A percentile compares a stretch with the other conserved stretches of the same genome.
Evolutionary conservation across 2,329 filamentous ascomycete genomes (phyloP).

Genomic region (Tolypocladium nubicola): DNA sequence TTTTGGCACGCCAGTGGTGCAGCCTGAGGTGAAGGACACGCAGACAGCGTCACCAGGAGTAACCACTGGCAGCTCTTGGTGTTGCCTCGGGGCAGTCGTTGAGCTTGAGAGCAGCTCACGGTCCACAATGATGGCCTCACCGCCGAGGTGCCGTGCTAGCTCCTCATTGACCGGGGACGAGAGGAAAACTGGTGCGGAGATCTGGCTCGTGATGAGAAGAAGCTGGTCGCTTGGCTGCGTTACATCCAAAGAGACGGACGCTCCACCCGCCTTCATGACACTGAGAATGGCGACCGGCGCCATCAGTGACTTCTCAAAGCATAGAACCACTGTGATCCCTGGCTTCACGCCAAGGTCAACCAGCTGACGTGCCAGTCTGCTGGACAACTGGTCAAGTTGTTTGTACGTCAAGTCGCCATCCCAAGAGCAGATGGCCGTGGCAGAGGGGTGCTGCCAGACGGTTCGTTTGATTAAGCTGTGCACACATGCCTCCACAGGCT

Average conservation of each 20-base stretch:
- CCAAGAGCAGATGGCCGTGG: constrained; percentile 30
- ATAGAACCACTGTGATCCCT: constrained; percentile 10
- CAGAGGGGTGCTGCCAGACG: constrained; percentile 17
- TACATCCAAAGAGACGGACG: constrained; percentile 15
- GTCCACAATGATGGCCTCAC: not conserved
- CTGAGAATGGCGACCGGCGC: constrained; percentile 12
- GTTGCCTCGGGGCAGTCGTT: not conserved
- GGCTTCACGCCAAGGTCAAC: constrained; percentile 12
- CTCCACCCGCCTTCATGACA: constrained; percentile 11
- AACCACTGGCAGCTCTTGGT: constrained; percentile 3
- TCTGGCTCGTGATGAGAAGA: constrained; percentile 7
- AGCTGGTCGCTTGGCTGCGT: constrained; percentile 9
- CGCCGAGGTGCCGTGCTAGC: constrained; percentile 2
- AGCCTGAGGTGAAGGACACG: constrained; percentile 43
- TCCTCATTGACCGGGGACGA: constrained; percentile 5
- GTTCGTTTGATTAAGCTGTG: constrained; percentile 29
- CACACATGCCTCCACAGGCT: constrained; percentile 17
- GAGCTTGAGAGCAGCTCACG: not conserved
- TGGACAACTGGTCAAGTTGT: constrained; percentile 16
- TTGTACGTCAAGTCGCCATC: constrained; percentile 30
- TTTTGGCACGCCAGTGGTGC: constrained; percentile 35
- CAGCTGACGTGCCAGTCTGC: constrained; percentile 6
- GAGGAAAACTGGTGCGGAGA: constrained; percentile 9
- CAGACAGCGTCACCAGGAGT: constrained; percentile 5
- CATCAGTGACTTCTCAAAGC: constrained; percentile 13